phyloP scores from a whole-genome alignment of 202 grass and related monocot species.

The Setaria viridis region DNA sequence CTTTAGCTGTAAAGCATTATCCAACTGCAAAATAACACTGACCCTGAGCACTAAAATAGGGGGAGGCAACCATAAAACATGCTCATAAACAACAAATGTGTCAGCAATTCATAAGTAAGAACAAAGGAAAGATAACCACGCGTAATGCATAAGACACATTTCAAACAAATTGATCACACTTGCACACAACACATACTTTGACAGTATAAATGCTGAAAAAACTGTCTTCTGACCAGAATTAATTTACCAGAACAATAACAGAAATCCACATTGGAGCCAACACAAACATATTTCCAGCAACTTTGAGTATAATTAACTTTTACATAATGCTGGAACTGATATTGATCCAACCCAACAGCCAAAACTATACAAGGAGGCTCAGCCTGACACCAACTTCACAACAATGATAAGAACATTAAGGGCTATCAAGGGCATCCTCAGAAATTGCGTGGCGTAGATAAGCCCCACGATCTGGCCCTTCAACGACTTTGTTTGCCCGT shows the following conservation, averaged over 20 bases:
- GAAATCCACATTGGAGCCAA: conserved; percentile 19
- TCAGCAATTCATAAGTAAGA: conserved; percentile 9
- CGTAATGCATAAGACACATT: background rate
- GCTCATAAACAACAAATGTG: conserved; percentile 16
- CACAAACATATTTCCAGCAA: conserved; percentile 20
- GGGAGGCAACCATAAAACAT: background rate
- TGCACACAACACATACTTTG: background rate
- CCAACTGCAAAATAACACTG: background rate
- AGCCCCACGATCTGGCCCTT: conserved; percentile 93
- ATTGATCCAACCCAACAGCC: conserved; percentile 15
- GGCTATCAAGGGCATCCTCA: conserved; percentile 83
- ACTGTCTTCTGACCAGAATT: conserved; percentile 12
- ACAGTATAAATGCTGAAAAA: background rate
- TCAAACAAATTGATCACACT: background rate
- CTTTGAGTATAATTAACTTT: conserved; percentile 38
- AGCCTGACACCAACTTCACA: conserved; percentile 81
- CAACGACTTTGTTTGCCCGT: conserved; percentile 68
- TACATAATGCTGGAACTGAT: conserved; percentile 39
- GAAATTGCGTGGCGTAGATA: conserved; percentile 84
- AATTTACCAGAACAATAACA: conserved; percentile 39
- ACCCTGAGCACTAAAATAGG: background rate
- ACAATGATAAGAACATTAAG: conserved; percentile 80
- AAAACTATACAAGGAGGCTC: conserved; percentile 21
- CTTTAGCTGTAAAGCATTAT: background rate
- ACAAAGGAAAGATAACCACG: background rate